Conservation (phyloP, 75 land plant genomes). For the Pinus tabuliformis region DNA sequence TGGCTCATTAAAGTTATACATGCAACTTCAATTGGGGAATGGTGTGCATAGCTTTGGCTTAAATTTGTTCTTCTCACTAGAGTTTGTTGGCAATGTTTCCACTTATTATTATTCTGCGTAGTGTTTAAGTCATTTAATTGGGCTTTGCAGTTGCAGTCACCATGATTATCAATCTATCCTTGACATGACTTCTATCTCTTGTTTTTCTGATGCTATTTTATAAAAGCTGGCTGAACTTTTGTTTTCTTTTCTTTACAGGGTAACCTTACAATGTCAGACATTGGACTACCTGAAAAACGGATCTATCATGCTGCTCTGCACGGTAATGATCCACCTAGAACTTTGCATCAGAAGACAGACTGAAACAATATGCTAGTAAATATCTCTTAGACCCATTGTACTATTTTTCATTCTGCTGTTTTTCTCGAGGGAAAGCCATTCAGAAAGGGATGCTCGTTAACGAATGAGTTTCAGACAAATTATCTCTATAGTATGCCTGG, state of each 20-base stretch:
- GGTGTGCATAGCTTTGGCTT: no score
- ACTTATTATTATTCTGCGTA: no score
- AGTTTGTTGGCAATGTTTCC: no score
- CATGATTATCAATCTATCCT: no score
- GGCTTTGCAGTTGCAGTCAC: no score
- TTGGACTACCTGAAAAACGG: constrained; percentile 95
- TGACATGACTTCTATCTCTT: neutral
- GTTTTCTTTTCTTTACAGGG: constrained; percentile 55
- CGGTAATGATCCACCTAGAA: constrained; percentile 64
- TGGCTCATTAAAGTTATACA: no score
- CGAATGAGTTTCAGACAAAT: neutral
- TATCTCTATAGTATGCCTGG: neutral
- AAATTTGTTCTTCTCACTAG: no score
- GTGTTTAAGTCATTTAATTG: no score
- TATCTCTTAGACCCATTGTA: neutral
- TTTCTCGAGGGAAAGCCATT: neutral
- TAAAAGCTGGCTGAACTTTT: neutral
- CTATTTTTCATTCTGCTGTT: neutral
- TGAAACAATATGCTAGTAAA: constrained; percentile 6
- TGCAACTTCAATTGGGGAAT: no score
- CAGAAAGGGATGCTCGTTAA: neutral
- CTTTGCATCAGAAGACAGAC: constrained; percentile 58
- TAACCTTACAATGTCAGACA: constrained; percentile 69
- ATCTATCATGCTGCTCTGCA: constrained; percentile 83
- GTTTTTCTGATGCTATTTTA: neutral